Percentiles rank a stretch among this genome's conserved stretches.
These are phyloP conservation scores for Thalassiosira oceanica DNA, from an alignment of 352 stramenopile species.

Conservation along the genomic window DNA sequence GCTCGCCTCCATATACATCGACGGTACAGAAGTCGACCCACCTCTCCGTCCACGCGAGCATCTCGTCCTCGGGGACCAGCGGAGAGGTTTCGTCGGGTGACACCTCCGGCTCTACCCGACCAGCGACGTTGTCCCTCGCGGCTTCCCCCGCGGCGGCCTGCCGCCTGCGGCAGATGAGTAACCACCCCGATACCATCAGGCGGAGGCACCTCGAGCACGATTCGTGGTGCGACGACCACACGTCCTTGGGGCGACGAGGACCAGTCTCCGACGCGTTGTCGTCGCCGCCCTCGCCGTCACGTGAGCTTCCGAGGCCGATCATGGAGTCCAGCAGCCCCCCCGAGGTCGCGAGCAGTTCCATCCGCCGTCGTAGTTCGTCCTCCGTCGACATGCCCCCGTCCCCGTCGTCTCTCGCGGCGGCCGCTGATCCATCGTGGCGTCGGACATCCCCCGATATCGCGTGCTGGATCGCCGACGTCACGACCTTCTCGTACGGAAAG, in stretches of 20 bases:
- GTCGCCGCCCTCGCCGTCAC: too few relatives aligned
- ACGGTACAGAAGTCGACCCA: conserved; percentile 20
- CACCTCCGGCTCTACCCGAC: conserved; percentile 2
- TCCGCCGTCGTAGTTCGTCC: not conserved
- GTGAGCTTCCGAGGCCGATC: not conserved
- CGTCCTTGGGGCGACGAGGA: not conserved
- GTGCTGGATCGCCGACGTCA: not conserved
- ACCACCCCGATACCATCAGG: conserved; percentile 9
- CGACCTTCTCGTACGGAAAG: conserved; percentile 24
- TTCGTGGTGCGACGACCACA: conserved; percentile 8
- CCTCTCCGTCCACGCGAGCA: not conserved
- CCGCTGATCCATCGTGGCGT: too few relatives aligned
- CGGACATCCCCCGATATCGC: conserved; percentile 3
- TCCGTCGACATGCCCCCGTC: not conserved
- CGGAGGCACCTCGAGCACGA: conserved; percentile 13
- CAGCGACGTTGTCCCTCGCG: not conserved
- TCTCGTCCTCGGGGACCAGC: conserved; percentile 4
- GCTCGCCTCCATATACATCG: not conserved
- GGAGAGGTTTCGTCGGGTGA: not conserved
- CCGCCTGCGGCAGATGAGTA: conserved; percentile 1
- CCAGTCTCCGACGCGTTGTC: not conserved
- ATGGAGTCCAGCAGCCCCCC: conserved; percentile 14
- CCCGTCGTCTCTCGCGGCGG: not conserved
- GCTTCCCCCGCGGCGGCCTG: not conserved
- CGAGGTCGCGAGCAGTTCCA: not conserved